Conservation (phyloP, 768 basidiomycete genomes). For the Podaxis sp. region DNA sequence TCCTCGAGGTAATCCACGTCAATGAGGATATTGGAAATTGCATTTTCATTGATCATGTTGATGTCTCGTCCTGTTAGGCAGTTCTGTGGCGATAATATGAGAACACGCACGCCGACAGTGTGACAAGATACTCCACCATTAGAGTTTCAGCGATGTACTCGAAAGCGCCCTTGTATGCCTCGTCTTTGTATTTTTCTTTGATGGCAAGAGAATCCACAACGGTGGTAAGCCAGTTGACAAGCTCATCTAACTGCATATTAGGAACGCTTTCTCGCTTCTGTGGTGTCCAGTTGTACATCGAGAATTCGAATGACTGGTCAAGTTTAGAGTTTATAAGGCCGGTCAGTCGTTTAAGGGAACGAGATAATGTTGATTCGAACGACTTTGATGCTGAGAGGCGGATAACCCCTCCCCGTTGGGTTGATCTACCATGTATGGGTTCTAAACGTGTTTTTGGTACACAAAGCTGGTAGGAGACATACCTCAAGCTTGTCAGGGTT, state of each 20-base stretch:
- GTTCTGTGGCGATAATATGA: slow-evolving; percentile 42
- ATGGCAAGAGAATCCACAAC: slow-evolving; percentile 89
- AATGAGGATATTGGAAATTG: slow-evolving; percentile 78
- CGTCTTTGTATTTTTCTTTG: slow-evolving; percentile 82
- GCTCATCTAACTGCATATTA: slow-evolving; percentile 92
- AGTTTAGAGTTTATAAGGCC: slow-evolving; percentile 87
- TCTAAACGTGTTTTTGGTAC: not conserved
- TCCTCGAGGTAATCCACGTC: slow-evolving; percentile 89
- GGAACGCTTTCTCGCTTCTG: slow-evolving; percentile 67
- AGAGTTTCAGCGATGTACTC: slow-evolving; percentile 83
- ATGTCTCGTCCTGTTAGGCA: slow-evolving; percentile 78
- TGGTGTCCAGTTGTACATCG: slow-evolving; percentile 95
- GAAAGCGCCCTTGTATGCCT: slow-evolving; percentile 87
- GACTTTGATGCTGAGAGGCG: slow-evolving; percentile 59
- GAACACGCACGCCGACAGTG: not conserved
- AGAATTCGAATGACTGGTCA: slow-evolving; percentile 92
- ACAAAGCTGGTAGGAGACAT: slow-evolving; percentile 15
- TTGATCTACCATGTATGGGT: slow-evolving; percentile 50
- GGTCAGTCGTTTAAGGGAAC: slow-evolving; percentile 74
- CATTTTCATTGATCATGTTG: slow-evolving; percentile 82
- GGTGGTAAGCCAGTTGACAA: slow-evolving; percentile 95
- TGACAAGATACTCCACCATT: slow-evolving; percentile 58
- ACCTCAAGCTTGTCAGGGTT: slow-evolving; percentile 82
- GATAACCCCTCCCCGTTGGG: slow-evolving; percentile 81
- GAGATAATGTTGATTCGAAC: slow-evolving; percentile 67